Percentiles rank a stretch among this genome's conserved stretches.
These are phyloP conservation scores for Pythium aquatile DNA, from an alignment of 352 stramenopile species.

Conservation along the genomic window DNA sequence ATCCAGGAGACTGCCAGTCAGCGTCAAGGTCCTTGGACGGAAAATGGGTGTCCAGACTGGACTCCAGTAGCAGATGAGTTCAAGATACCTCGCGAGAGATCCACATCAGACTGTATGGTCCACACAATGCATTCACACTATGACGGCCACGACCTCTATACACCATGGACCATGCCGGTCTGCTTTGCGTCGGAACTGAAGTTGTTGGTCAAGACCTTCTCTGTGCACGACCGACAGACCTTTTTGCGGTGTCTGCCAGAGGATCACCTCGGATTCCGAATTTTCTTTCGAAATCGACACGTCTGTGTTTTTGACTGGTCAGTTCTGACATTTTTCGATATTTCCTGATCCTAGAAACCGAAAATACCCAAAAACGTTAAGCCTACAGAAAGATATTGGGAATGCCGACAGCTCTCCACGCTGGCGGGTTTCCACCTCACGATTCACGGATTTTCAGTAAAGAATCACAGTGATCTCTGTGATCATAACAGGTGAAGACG, in stretches of 20 bases:
- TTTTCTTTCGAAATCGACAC: neutral
- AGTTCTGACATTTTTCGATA: neutral
- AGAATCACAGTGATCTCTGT: too few relatives aligned
- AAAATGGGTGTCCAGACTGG: neutral
- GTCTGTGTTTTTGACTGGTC: neutral
- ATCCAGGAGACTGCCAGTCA: neutral
- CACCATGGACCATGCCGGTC: too few relatives aligned
- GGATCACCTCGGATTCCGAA: conserved; percentile 1
- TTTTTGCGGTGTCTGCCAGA: neutral
- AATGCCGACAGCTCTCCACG: too few relatives aligned
- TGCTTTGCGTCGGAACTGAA: neutral
- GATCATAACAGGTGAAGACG: neutral
- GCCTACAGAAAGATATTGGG: too few relatives aligned
- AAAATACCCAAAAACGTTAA: neutral
- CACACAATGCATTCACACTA: neutral
- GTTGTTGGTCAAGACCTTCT: neutral
- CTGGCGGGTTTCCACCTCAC: too few relatives aligned
- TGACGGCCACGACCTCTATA: neutral
- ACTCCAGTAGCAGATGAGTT: neutral
- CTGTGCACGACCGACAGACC: neutral
- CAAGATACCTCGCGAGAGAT: neutral
- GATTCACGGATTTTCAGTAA: too few relatives aligned
- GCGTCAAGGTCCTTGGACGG: neutral
- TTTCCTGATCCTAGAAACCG: neutral
- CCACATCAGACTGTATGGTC: neutral